A percentile compares a stretch with the other conserved stretches of the same genome.
Conservation (phyloP, 345 rosid species). For the Xanthoceras sorbifolium region DNA sequence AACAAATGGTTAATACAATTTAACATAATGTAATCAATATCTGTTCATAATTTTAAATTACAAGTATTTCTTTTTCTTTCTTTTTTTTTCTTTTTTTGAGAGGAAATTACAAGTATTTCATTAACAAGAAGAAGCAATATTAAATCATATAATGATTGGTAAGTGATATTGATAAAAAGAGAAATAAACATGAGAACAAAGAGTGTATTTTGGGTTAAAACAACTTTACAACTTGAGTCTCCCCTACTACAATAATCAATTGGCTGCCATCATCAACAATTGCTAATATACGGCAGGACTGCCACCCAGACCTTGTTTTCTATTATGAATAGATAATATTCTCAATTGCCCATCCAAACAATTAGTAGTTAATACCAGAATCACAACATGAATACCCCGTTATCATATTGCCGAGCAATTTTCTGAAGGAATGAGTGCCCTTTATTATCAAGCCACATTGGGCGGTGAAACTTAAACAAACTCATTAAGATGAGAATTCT, state of each 20-base stretch:
- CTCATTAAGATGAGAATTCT: not conserved
- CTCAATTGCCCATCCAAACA: not conserved
- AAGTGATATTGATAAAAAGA: no score
- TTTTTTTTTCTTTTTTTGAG: no score
- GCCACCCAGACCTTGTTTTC: not conserved
- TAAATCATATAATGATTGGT: no score
- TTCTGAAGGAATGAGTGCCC: no score
- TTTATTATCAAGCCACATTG: no score
- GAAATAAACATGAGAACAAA: not conserved
- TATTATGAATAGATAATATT: not conserved
- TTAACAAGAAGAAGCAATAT: no score
- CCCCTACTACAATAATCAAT: not conserved
- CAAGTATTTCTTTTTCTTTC: no score
- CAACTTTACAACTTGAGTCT: not conserved
- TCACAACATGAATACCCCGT: not conserved
- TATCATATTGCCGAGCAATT: not conserved
- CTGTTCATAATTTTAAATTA: no score
- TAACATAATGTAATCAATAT: no score
- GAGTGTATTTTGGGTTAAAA: not conserved
- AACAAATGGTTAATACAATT: no score
- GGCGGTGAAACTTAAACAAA: not conserved
- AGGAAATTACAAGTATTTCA: no score
- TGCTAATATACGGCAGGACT: not conserved
- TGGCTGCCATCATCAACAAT: not conserved
- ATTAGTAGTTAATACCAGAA: not conserved